phyloP scores from a whole-genome alignment of 345 rosid genomes.

The Erodium maritimum region DNA sequence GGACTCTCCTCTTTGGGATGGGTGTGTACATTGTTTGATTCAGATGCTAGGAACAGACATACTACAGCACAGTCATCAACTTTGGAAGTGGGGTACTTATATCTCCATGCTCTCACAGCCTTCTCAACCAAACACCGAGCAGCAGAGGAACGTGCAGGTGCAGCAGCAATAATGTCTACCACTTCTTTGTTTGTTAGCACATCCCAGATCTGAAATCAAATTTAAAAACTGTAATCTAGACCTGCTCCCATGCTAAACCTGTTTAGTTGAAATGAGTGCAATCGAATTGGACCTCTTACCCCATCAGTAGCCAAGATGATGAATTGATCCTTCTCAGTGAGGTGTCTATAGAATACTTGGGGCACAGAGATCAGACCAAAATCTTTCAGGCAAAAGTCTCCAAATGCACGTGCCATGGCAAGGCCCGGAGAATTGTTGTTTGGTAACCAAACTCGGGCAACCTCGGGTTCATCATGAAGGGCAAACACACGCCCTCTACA shows the following conservation, averaged over 20 bases:
- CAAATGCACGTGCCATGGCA: too few relatives aligned
- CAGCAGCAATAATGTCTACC: conserved; percentile 68
- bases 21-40: conserved; percentile 21
- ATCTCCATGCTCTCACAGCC: conserved; percentile 85
- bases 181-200: conserved; percentile 84
- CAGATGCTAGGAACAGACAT: conserved; percentile 69
- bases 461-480: too few relatives aligned
- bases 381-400: too few relatives aligned
- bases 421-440: too few relatives aligned
- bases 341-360: too few relatives aligned
- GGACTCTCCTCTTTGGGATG: conserved; percentile 24
- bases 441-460: too few relatives aligned
- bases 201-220: conserved; percentile 88
- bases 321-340: too few relatives aligned
- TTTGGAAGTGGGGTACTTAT: conserved; percentile 84
- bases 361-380: too few relatives aligned
- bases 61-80: too few relatives aligned
- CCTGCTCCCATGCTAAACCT: not conserved
- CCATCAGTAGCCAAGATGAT: too few relatives aligned
- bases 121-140: conserved; percentile 75
- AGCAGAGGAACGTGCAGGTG: conserved; percentile 50
- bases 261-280: not conserved
- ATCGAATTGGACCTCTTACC: conserved; percentile 7
- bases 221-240: not conserved
- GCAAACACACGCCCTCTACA: too few relatives aligned